A percentile compares a stretch with the other conserved stretches of the same genome.
phyloP scores from a whole-genome alignment of 208 protist species.

The Wallacemonas collosoma region DNA sequence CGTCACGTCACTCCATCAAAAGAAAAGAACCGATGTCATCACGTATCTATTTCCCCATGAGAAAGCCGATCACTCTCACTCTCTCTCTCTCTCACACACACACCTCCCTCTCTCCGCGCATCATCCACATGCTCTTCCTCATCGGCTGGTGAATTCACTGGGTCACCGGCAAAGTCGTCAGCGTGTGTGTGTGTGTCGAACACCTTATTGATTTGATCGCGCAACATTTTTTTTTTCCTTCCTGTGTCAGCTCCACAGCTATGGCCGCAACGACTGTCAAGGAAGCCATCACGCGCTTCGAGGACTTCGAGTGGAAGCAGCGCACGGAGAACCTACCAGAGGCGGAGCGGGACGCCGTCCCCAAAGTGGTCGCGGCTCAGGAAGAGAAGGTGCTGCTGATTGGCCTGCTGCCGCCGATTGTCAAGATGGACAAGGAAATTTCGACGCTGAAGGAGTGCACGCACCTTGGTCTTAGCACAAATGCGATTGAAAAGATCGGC shows the following conservation, averaged over 20 bases:
- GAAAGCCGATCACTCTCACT: no score
- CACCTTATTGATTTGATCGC: not conserved
- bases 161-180: not conserved
- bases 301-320: conserved; percentile 69
- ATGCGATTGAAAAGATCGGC: conserved; percentile 95
- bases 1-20: no score
- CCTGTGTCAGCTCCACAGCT: not conserved
- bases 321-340: conserved; percentile 43
- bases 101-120: no score
- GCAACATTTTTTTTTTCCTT: not conserved
- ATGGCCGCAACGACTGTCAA: conserved; percentile 77
- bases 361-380: conserved; percentile 75
- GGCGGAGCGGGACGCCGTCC: conserved; percentile 53
- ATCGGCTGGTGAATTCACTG: not conserved
- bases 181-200: not conserved
- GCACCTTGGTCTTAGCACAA: conserved; percentile 93
- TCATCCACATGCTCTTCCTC: not conserved
- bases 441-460: conserved; percentile 83
- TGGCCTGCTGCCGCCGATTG: conserved; percentile 90
- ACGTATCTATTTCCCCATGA: no score
- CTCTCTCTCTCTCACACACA: no score
- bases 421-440: conserved; percentile 95
- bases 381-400: conserved; percentile 86
- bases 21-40: no score
- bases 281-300: conserved; percentile 82